phyloP scores from a whole-genome alignment of 257 asterid genomes.

The Jacaranda mimosifolia region DNA sequence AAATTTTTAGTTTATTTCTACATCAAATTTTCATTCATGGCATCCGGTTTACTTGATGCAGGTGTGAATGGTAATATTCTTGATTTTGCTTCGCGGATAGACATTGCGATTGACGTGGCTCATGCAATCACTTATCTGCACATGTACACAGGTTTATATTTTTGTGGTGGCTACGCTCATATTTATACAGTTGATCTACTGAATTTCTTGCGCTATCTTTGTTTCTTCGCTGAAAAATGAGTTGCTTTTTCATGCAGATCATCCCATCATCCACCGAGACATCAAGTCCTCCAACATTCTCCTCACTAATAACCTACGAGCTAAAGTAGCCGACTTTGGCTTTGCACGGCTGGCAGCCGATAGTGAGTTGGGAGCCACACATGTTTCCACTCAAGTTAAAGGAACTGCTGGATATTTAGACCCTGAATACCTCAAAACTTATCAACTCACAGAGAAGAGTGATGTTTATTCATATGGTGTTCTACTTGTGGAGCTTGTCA shows the following conservation, averaged over 20 bases:
- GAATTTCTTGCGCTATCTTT: not conserved
- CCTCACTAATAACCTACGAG: constrained; percentile 83
- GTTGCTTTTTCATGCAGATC: constrained; percentile 64
- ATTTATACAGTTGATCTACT: not conserved
- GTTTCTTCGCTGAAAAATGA: constrained; percentile 17
- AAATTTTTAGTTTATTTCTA: not conserved
- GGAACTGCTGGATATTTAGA: constrained; percentile 99
- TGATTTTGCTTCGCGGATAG: constrained; percentile 78
- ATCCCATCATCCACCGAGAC: constrained; percentile 96
- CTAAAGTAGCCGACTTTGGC: constrained; percentile 98
- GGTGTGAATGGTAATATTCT: constrained; percentile 70
- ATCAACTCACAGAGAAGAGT: constrained; percentile 96
- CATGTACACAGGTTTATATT: constrained; percentile 75
- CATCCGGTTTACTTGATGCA: constrained; percentile 38
- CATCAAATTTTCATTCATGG: constrained; percentile 1
- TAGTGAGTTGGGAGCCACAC: constrained; percentile 82
- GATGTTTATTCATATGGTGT: constrained; percentile 96
- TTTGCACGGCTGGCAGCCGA: constrained; percentile 87
- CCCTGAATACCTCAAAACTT: constrained; percentile 90
- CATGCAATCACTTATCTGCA: constrained; percentile 98
- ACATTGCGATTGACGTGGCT: constrained; percentile 90
- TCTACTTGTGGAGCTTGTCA: constrained; percentile 81
- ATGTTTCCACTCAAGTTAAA: constrained; percentile 94
- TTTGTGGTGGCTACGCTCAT: not conserved
- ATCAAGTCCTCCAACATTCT: constrained; percentile 97